phyloP scores from a whole-genome alignment of 371 early-diverging fungal species.

The Mortierella sp. region DNA sequence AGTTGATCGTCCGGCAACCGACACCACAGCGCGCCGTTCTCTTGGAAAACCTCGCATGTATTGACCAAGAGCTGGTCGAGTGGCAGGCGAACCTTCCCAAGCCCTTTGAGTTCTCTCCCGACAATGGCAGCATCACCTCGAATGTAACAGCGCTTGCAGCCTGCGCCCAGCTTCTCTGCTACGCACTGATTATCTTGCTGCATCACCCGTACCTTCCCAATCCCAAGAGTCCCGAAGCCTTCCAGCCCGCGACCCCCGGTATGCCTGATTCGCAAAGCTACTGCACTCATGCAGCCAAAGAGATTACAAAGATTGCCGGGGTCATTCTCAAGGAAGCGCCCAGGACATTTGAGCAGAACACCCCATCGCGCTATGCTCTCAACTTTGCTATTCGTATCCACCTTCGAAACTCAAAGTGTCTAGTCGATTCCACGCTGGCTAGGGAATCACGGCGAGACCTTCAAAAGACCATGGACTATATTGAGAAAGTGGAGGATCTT shows the following conservation, averaged over 20 bases:
- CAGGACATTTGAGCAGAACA: conserved; percentile 35
- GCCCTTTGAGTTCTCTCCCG: conserved; percentile 33
- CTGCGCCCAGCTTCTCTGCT: conserved; percentile 39
- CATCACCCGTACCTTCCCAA: conserved; percentile 50
- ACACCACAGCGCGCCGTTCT: conserved; percentile 21
- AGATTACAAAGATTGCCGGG: conserved; percentile 49
- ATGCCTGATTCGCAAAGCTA: conserved; percentile 49
- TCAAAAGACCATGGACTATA: conserved; percentile 49
- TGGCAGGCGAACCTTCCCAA: conserved; percentile 44
- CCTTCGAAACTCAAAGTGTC: conserved; percentile 48
- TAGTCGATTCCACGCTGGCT: conserved; percentile 19
- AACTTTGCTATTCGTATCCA: conserved; percentile 52
- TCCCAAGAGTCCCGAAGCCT: conserved; percentile 47
- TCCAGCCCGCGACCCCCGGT: conserved; percentile 14
- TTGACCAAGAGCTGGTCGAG: conserved; percentile 45
- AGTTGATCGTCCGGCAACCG: conserved; percentile 23
- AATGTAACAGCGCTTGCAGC: conserved; percentile 21
- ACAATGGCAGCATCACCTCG: conserved; percentile 24
- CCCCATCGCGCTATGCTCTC: conserved; percentile 39
- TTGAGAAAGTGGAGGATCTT: conserved; percentile 41
- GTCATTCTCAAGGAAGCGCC: conserved; percentile 46
- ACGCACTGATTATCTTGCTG: conserved; percentile 46
- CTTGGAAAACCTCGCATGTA: conserved; percentile 24
- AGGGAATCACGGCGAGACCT: conserved; percentile 46
- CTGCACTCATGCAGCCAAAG: conserved; percentile 51